Evolutionary conservation across 352 stramenopile genomes (phyloP).

Genomic region (Globisporangium carolinianum): DNA sequence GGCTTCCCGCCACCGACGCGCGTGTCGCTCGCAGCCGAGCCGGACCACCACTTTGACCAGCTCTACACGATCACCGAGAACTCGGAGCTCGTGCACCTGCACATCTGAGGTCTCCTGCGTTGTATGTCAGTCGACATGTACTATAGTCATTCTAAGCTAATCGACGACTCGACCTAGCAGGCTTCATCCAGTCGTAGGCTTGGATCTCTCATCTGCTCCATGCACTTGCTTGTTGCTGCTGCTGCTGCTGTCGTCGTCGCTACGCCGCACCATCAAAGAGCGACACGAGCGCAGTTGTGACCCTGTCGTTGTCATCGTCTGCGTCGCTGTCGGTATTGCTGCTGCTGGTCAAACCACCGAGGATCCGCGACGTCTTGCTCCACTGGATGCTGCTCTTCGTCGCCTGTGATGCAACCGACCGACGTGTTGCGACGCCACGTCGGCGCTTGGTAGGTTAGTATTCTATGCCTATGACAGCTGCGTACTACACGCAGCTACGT

Average conservation of each 20-base stretch:
- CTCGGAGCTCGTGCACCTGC: conserved; percentile 20
- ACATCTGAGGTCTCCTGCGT: no score
- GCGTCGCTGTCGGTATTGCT: conserved; percentile 6
- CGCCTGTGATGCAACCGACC: background rate
- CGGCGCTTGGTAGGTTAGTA: no score
- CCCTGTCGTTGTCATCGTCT: conserved; percentile 30
- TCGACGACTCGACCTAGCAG: background rate
- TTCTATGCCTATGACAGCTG: no score
- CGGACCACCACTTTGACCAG: conserved; percentile 24
- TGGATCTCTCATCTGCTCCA: background rate
- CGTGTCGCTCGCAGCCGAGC: conserved; percentile 14
- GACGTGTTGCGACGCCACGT: no score
- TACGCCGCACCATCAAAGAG: conserved; percentile 20
- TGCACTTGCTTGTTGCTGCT: background rate
- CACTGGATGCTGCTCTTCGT: conserved; percentile 49
- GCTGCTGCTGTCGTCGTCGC: no score
- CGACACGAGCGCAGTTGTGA: conserved; percentile 49
- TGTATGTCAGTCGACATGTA: background rate
- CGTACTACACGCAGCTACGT: no score
- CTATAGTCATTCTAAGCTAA: background rate
- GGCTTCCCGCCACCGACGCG: conserved; percentile 18
- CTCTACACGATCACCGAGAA: conserved; percentile 58
- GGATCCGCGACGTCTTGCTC: conserved; percentile 48
- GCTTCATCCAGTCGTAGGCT: background rate
- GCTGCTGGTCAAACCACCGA: conserved; percentile 26